These are phyloP conservation scores for Ogataea naganishii DNA, from an alignment of 805 yeast species.

Conservation along the genomic window DNA sequence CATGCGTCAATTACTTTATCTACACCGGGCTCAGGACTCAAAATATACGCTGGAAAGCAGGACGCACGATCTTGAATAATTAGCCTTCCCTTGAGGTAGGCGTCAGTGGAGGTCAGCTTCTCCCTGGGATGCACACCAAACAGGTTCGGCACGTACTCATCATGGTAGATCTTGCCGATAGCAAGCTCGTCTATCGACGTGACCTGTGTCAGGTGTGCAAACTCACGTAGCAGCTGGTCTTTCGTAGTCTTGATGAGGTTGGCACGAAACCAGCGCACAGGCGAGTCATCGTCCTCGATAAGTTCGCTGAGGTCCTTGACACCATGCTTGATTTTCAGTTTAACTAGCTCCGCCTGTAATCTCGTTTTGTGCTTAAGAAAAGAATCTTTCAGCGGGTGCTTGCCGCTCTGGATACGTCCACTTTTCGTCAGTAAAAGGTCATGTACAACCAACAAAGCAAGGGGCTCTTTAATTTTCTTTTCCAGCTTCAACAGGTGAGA, in stretches of 20 bases:
- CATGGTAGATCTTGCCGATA: slow-evolving; percentile 61
- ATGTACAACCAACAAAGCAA: slow-evolving; percentile 64
- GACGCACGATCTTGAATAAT: slow-evolving; percentile 96
- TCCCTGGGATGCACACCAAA: slow-evolving; percentile 80
- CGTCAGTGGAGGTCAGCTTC: slow-evolving; percentile 54
- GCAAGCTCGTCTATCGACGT: slow-evolving; percentile 30
- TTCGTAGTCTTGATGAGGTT: slow-evolving; percentile 50
- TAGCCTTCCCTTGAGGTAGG: slow-evolving; percentile 66
- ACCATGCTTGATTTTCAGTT: slow-evolving; percentile 64
- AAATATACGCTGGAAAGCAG: slow-evolving; percentile 87
- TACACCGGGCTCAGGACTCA: slow-evolving; percentile 47
- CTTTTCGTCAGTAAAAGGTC: slow-evolving; percentile 69
- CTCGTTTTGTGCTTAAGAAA: slow-evolving; percentile 73
- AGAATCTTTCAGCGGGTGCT: slow-evolving; percentile 77
- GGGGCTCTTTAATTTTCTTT: slow-evolving; percentile 37
- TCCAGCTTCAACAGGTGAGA: slow-evolving; percentile 56
- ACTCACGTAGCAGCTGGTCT: slow-evolving; percentile 30
- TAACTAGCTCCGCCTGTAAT: slow-evolving; percentile 72
- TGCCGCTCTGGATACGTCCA: slow-evolving; percentile 84
- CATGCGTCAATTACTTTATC: slow-evolving; percentile 81
- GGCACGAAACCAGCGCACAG: slow-evolving; percentile 72
- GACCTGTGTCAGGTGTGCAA: slow-evolving; percentile 38
- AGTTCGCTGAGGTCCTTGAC: slow-evolving; percentile 48
- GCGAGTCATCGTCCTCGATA: slow-evolving; percentile 53
- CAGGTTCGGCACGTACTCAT: slow-evolving; percentile 63